These are phyloP conservation scores for Puccinellia tenuiflora DNA, from an alignment of 176 grass and related monocot genomes.

Conservation along the genomic window DNA sequence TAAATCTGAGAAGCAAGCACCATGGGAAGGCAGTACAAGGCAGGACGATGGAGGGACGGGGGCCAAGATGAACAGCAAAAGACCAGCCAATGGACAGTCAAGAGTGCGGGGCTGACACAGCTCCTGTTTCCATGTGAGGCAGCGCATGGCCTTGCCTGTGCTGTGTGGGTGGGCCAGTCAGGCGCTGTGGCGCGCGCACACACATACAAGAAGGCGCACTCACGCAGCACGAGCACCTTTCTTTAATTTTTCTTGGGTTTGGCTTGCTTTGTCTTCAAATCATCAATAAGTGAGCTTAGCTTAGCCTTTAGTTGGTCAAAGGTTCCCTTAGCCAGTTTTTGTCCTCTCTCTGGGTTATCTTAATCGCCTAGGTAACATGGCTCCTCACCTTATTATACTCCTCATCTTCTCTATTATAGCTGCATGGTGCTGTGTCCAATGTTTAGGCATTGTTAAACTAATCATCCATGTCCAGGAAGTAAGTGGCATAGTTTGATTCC, in stretches of 20 bases:
- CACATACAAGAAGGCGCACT: constrained; percentile 36
- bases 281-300: constrained; percentile 16
- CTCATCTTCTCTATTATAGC: constrained; percentile 25
- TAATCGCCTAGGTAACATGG: constrained; percentile 51
- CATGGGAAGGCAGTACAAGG: not conserved
- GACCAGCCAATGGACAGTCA: constrained; percentile 60
- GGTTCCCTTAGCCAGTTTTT: constrained; percentile 73
- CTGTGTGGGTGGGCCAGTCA: constrained; percentile 30
- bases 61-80: constrained; percentile 61
- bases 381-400: constrained; percentile 29
- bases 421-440: constrained; percentile 48
- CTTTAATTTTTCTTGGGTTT: constrained; percentile 22
- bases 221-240: constrained; percentile 29
- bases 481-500: constrained; percentile 43
- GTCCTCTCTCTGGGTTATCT: constrained; percentile 52
- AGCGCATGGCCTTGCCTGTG: constrained; percentile 47
- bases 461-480: constrained; percentile 18
- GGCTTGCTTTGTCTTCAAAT: constrained; percentile 45
- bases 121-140: constrained; percentile 73
- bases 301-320: constrained; percentile 63
- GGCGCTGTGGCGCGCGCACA: not conserved
- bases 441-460: constrained; percentile 36
- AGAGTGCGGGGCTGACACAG: constrained; percentile 68
- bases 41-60: constrained; percentile 25
- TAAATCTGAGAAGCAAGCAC: constrained; percentile 26